These are phyloP conservation scores for Solanum medicagineum DNA, from an alignment of 257 asterid species.

Conservation along the genomic window DNA sequence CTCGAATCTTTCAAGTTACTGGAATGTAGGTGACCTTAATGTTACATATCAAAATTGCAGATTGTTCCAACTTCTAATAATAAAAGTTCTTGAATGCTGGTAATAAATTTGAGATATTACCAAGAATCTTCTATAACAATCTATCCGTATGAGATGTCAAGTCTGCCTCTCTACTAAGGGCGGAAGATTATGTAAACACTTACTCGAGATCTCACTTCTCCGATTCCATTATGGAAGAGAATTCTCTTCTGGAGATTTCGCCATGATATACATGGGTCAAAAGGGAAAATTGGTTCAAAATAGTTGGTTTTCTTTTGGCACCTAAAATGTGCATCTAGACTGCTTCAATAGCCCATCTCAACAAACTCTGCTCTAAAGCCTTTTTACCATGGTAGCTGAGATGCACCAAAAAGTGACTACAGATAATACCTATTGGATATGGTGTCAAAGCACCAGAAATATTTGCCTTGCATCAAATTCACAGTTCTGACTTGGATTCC, in stretches of 20 bases:
- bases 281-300: neutral
- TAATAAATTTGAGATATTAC: neutral
- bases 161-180: neutral
- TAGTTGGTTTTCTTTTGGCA: neutral
- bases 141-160: neutral
- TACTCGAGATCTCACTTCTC: no score
- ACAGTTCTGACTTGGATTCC: constrained; percentile 77
- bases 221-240: no score
- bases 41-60: neutral
- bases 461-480: constrained; percentile 3
- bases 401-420: neutral
- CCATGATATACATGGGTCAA: neutral
- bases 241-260: no score
- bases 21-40: neutral
- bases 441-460: neutral
- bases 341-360: neutral
- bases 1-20: neutral
- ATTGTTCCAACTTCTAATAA: neutral
- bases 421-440: neutral
- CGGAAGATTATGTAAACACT: neutral
- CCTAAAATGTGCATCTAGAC: neutral
- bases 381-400: neutral
- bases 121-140: neutral
- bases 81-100: neutral
- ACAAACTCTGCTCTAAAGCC: neutral